Evolutionary conservation across 495 filamentous ascomycete genomes (phyloP), one percentile per base, ranked within the genome.

Genomic region (Penicillium longicatenatum): DNA sequence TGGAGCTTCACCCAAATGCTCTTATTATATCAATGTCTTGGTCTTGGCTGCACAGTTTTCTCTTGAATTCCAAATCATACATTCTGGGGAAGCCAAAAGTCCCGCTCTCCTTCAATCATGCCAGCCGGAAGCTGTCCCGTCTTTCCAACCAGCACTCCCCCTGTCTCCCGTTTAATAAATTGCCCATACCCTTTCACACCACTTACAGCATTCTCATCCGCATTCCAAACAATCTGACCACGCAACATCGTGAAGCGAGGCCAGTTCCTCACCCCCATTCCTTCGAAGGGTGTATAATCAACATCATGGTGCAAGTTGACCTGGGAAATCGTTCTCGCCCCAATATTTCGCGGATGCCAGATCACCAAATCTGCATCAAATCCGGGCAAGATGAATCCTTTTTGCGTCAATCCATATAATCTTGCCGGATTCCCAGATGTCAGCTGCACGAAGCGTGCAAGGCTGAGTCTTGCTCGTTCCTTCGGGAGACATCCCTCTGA

Each of bases 211-310:
- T 52, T 2, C 70, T 80, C 67, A 55, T 84, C 79, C 12, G 75
- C 77, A 11, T 55, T 48, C 79, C 81, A 88, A 4, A 85, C 76
- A 7, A 85, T 75, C 56, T 81, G 66, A 1, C 84, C 84, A n/a
- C 84, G 71, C n/a, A 88, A 59, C 8, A 86, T 69, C 7, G 83
- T 86, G 59, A 81, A 86, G 22, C 84, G 71, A 20, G 83, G 84
- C 84, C 84, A 88, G 43, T 86, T 82, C 24, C 43, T n/a, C 8
- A 55, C 53, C 2, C n/a, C 20, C 44, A 55, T 55, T 0, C 54
- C 54, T 50, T 57, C 54, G 31, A 50, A 57, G 1, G 54, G 54
- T 14, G 54, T 50, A 21, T 55, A 55, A 29, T 55, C 53, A 12
- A 55, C 53, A 39, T 39, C 44, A 46, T 55, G 53, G 12, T 55